Conservation (phyloP, 257 asterid species). For the Leptodermis oblonga region DNA sequence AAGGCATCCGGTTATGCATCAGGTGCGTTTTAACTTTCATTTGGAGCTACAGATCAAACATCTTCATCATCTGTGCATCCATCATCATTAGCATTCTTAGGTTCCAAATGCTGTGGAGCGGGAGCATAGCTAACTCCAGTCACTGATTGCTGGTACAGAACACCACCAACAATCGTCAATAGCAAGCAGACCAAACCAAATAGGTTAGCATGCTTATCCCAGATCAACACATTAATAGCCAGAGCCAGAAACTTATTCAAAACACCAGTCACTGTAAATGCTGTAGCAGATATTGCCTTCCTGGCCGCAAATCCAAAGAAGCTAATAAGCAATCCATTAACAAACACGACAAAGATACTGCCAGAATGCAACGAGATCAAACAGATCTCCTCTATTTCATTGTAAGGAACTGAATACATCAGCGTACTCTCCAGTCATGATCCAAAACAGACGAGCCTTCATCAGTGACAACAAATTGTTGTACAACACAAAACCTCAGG, state of each 20-base stretch:
- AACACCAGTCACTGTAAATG: constrained; percentile 93
- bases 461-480: constrained; percentile 80
- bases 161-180: constrained; percentile 76
- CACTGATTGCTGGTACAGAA: constrained; percentile 94
- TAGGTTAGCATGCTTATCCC: constrained; percentile 99
- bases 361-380: constrained; percentile 54
- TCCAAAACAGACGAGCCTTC: constrained; percentile 95
- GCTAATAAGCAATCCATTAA: constrained; percentile 94
- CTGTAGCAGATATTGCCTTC: constrained; percentile 94
- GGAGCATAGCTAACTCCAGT: constrained; percentile 49
- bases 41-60: constrained; percentile 9
- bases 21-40: constrained; percentile 12
- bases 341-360: constrained; percentile 82
- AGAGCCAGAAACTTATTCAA: constrained; percentile 95
- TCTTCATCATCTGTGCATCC: constrained; percentile 41
- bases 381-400: constrained; percentile 39
- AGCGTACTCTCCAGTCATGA: constrained; percentile 78
- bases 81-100: constrained; percentile 25
- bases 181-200: constrained; percentile 82
- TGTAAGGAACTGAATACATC: constrained; percentile 60
- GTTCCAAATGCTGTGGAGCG: constrained; percentile 36
- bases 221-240: constrained; percentile 81
- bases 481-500: constrained; percentile 93
- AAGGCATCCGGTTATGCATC: not conserved
- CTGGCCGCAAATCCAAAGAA: constrained; percentile 97